Conservation (phyloP, 2,329 filamentous ascomycete species). For the Ophiostoma perfectum region DNA sequence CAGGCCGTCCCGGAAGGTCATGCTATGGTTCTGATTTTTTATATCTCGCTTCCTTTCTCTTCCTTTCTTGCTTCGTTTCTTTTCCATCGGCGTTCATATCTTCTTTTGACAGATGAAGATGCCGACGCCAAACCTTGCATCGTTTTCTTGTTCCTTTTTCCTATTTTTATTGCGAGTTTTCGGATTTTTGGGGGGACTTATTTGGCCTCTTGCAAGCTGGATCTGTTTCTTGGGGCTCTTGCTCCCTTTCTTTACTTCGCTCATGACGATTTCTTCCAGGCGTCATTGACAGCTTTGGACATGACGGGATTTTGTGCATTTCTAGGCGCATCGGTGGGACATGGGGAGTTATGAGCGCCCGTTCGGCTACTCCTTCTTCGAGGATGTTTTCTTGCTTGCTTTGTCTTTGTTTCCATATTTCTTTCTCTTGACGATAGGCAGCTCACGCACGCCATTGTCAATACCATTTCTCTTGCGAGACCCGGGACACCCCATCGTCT, state of each 20-base stretch:
- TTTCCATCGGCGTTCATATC: neutral
- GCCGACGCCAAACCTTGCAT: no score
- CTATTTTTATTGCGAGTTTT: no score
- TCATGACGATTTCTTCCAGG: conserved; percentile 9
- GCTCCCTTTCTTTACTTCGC: neutral
- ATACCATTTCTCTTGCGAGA: no score
- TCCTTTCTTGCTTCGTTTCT: no score
- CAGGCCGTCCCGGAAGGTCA: neutral
- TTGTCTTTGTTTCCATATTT: neutral
- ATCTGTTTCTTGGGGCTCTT: no score
- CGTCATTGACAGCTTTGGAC: conserved; percentile 15
- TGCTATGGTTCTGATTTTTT: neutral
- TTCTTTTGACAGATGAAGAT: neutral
- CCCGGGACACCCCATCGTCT: no score
- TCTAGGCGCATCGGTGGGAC: conserved; percentile 12
- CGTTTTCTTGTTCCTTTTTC: no score
- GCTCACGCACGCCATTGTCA: no score
- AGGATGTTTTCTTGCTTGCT: neutral
- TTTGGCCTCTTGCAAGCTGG: no score
- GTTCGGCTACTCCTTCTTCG: neutral
- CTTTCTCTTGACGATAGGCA: neutral
- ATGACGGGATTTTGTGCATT: conserved; percentile 19
- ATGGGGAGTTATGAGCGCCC: neutral
- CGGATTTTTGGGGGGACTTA: no score
- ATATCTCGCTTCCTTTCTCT: neutral